phyloP scores from a whole-genome alignment of 2,329 filamentous ascomycete genomes.

The Xylariomycetidae sp. region DNA sequence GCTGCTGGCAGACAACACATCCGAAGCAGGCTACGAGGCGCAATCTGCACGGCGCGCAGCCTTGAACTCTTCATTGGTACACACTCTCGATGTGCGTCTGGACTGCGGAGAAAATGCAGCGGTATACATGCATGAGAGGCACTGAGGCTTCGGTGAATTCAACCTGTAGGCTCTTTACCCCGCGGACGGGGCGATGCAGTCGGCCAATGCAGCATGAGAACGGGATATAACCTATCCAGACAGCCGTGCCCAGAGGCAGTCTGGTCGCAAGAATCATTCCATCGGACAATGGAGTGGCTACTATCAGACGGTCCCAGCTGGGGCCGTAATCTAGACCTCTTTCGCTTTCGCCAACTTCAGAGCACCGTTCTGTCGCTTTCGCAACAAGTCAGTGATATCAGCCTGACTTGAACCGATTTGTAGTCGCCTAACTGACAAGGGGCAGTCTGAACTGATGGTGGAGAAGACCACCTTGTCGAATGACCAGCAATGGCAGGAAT shows the following conservation, averaged over 20 bases:
- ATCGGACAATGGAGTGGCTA: slow-evolving; percentile 9
- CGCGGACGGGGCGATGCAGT: no score
- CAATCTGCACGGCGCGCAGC: not conserved
- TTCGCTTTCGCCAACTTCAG: slow-evolving; percentile 1
- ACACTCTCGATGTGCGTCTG: no score
- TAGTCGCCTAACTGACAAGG: not conserved
- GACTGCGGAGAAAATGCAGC: no score
- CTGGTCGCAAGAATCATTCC: no score
- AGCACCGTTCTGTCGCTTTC: slow-evolving; percentile 2
- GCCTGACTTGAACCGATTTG: not conserved
- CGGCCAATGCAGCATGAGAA: no score
- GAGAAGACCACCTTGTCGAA: slow-evolving; percentile 1
- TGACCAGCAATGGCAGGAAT: slow-evolving; percentile 5
- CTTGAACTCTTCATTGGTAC: no score
- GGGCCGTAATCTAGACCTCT: slow-evolving; percentile 4
- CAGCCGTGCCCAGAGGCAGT: no score
- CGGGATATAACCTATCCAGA: no score
- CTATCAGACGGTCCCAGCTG: slow-evolving; percentile 3
- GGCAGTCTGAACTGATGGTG: not conserved
- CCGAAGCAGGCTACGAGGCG: slow-evolving; percentile 2
- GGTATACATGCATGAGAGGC: no score
- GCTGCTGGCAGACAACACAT: slow-evolving; percentile 1
- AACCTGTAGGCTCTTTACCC: no score
- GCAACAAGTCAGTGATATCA: not conserved
- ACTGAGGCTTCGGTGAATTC: no score